These are phyloP conservation scores for Erysiphe pulchra DNA, from an alignment of 2,329 filamentous ascomycete genomes.

Conservation along the genomic window DNA sequence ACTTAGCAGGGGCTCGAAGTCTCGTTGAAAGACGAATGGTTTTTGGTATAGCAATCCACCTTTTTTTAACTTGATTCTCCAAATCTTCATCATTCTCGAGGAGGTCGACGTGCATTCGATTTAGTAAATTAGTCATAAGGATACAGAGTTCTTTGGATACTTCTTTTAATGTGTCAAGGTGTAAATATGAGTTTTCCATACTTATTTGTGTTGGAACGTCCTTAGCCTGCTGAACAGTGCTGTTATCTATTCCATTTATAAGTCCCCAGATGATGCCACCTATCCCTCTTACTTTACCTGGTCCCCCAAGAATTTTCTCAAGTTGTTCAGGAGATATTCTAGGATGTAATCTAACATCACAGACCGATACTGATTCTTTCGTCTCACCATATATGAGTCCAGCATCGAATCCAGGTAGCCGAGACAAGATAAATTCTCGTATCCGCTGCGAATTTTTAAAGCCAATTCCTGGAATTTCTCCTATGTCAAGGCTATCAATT, in stretches of 20 bases:
- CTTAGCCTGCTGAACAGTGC: conserved; percentile 44
- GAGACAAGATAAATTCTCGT: conserved; percentile 29
- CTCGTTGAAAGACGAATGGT: conserved; percentile 63
- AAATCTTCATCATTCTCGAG: conserved; percentile 14
- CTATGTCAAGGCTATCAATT: conserved; percentile 49
- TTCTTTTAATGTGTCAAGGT: conserved; percentile 35
- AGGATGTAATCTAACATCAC: conserved; percentile 34
- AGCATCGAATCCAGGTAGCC: conserved; percentile 16
- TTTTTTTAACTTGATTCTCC: conserved; percentile 5
- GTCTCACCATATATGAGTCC: conserved; percentile 22
- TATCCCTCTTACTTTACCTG: conserved; percentile 44
- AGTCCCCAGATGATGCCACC: conserved; percentile 51
- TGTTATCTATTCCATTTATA: conserved; percentile 55
- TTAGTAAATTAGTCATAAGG: conserved; percentile 43
- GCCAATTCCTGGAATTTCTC: conserved; percentile 67
- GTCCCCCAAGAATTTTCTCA: conserved; percentile 41
- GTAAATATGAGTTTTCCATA: conserved; percentile 76
- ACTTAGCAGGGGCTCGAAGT: conserved; percentile 25
- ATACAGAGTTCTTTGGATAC: conserved; percentile 42
- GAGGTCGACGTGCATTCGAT: conserved; percentile 57
- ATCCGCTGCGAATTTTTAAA: conserved; percentile 48
- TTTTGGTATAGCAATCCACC: conserved; percentile 58
- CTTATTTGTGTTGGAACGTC: conserved; percentile 68
- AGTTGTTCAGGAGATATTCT: conserved; percentile 37
- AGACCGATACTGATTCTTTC: conserved; percentile 34